Base-by-base conservation (phyloP, 129 eudicot species). In the Pseudognaphalium luteoalbum region DNA sequence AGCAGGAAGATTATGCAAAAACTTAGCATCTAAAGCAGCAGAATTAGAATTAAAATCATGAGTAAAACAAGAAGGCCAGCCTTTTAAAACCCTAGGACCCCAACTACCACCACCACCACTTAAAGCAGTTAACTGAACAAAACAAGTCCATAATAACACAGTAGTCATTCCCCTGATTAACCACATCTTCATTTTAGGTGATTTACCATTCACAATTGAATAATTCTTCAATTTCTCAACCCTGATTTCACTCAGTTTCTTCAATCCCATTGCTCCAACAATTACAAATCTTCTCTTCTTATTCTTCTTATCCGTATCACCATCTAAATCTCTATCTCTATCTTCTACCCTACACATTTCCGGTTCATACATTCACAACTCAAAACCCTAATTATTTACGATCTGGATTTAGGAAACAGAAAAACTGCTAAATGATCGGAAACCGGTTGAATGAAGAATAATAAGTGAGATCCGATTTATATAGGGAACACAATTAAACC, bases 61-160 rank as follows among this genome's bases (percentile, higher is more conserved):
- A 77, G 93, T 66, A 50, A 82, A 82, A n/a, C 86, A 82, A 35
- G 86, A 87, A 70, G 97, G 98, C 98, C 96, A 93, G 0, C 97
- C 98, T 73, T 93, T 93, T 70, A 94, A 83, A 76, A 89, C 91
- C 73, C 90, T 86, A 78, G 96, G 98, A 6, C 98, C 97, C 96
- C 93, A 87, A 78, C 82, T 75, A 73, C 87, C 97, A 1, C 96
- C 97, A 1, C 96, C 75, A 70, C 91, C 96, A 0, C 97, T 90
- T 82, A 88, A 78, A 63, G 96, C 85, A 3, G 90, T 85, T 66
- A 94, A 78, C 85, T 94, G 97, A 85, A 91, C 93, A 41, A 91
- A 68, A 69, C 97, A 94, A 82, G 97, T 94, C 98, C 97, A 94
- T 47, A 94, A 63, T 83, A 94, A 78, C 75, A 94, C 75, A 21